Evolutionary conservation across 2,329 filamentous ascomycete genomes (phyloP), one percentile per base, ranked within the genome.

Genomic region (Aureobasidium vineae): DNA sequence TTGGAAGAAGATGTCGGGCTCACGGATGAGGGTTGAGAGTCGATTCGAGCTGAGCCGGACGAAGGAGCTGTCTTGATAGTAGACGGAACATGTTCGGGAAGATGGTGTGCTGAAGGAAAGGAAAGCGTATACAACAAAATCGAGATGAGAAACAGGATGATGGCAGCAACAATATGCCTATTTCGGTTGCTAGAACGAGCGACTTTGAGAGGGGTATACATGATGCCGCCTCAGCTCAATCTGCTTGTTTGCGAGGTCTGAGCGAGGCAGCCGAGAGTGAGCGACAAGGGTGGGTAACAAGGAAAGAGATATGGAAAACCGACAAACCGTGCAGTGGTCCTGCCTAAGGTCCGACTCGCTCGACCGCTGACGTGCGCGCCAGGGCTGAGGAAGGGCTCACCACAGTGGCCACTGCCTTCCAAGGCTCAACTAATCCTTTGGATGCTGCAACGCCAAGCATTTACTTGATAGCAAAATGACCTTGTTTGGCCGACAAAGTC

Each of bases 41-140:
- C 47, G 5, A 49, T 15, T 43, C 16, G 38, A 21, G 36, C 7
- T 43, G 49, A 21, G 7, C 21, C 38, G 3, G 61, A 16, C 4
- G 60, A 33, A 11, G 49, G 6, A 8, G 49, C 26, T 13, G 61
- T 7, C 6, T 36, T 54, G 61, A 21, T 26, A 28, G 38, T n/a
- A 15, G 26, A 56, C 11, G 61, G n/a, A 31, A 47, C 28, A 56
- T 56, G 50, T 36, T 56, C 19, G 15, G 49, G n/a, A 26, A 54
- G 40, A 50, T 38, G 36, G 5, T 45, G 38, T 19, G 15, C 31
- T 36, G 61, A 38, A 5, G 61, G 61, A 15, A 65, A 65, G 0
- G 61, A 65, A 45, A 65, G 50, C n/a, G 61, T 65, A 38, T 65
- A 65, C 49, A 65, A 28, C 50, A 56, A 40, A 28, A 65, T 28